Evolutionary conservation across 257 asterid species (phyloP).

Genomic region (Nicotiana noctiflora): DNA sequence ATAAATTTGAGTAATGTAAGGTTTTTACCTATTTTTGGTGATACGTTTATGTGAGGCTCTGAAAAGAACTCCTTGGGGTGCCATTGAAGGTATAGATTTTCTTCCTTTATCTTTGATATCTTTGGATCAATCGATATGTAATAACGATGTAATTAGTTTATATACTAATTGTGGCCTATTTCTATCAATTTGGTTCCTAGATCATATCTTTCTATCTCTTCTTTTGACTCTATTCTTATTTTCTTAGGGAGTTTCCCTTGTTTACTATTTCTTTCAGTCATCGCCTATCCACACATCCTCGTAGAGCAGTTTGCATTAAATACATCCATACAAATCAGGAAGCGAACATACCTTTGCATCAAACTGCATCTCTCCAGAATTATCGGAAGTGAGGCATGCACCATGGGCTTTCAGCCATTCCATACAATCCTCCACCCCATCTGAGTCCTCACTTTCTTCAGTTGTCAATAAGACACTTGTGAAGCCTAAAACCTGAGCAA

Average conservation of each 20-base stretch:
- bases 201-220: background rate
- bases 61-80: background rate
- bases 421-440: constrained; percentile 75
- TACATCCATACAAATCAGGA: background rate
- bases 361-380: constrained; percentile 64
- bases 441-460: constrained; percentile 47
- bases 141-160: background rate
- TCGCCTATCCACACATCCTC: background rate
- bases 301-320: background rate
- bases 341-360: constrained; percentile 66
- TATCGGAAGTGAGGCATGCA: constrained; percentile 64
- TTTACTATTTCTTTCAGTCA: background rate
- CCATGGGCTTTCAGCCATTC: constrained; percentile 99
- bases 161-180: background rate
- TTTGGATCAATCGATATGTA: background rate
- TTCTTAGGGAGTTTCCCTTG: background rate
- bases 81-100: background rate
- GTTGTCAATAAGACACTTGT: constrained; percentile 31
- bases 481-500: constrained; percentile 79
- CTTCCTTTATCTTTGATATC: background rate
- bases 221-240: background rate
- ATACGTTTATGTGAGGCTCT: background rate
- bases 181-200: background rate
- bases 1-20: background rate
- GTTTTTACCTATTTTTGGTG: background rate